Evolutionary conservation across 257 asterid species (phyloP).

Genomic region (Phtheirospermum japonicum): DNA sequence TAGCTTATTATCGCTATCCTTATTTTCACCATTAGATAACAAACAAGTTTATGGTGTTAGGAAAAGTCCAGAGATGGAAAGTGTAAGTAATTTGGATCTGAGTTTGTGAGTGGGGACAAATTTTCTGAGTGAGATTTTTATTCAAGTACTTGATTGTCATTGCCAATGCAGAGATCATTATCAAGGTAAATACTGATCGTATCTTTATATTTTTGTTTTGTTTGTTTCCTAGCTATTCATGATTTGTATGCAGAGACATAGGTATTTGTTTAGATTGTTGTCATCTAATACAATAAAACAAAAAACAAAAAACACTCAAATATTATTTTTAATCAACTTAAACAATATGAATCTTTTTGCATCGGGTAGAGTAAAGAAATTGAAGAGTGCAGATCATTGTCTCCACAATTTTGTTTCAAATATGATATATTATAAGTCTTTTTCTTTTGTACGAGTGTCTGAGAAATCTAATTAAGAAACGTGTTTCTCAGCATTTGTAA

Average conservation of each 20-base stretch:
- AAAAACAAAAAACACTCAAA: neutral
- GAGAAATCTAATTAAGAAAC: too few species aligned
- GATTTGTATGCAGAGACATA: constrained; percentile 39
- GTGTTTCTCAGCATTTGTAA: too few species aligned
- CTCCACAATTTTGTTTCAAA: constrained; percentile 16
- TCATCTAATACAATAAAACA: constrained; percentile 8
- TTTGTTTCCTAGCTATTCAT: constrained; percentile 26
- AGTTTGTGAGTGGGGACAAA: constrained; percentile 71
- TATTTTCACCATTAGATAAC: constrained; percentile 46
- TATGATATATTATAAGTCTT: neutral
- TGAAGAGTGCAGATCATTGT: constrained; percentile 34
- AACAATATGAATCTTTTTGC: constrained; percentile 29
- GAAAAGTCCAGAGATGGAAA: constrained; percentile 38
- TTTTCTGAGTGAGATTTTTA: constrained; percentile 63
- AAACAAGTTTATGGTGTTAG: constrained; percentile 23
- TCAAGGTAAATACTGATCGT: constrained; percentile 39
- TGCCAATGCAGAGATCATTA: constrained; percentile 38
- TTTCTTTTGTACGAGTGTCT: too few species aligned
- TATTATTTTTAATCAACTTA: constrained; percentile 21
- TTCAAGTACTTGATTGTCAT: constrained; percentile 42
- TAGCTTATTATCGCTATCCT: constrained; percentile 50
- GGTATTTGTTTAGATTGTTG: constrained; percentile 18
- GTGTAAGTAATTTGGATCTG: constrained; percentile 53
- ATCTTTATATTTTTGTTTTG: constrained; percentile 25
- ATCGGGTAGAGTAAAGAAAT: constrained; percentile 33